phyloP scores from a whole-genome alignment of 257 asterid genomes.

The Ilex asprella region DNA sequence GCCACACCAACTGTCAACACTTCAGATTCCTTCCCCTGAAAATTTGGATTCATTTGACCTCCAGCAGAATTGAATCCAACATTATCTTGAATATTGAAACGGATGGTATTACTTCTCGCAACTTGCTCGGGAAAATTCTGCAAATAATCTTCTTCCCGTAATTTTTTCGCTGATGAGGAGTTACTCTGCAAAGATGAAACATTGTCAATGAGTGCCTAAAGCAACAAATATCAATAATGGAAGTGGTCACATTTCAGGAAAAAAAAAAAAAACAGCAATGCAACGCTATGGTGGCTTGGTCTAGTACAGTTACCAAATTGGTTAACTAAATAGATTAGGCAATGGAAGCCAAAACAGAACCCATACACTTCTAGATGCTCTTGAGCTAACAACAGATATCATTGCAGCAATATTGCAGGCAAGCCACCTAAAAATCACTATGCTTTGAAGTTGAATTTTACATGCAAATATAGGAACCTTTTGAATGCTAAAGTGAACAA shows the following conservation, averaged over 20 bases:
- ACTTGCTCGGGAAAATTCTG: constrained; percentile 31
- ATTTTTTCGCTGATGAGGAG: constrained; percentile 26
- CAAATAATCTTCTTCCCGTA: constrained; percentile 31
- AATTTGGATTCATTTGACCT: constrained; percentile 24
- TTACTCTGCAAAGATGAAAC: constrained; percentile 37
- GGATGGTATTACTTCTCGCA: constrained; percentile 22
- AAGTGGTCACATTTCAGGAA: not conserved
- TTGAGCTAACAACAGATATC: no score
- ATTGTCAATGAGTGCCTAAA: constrained; percentile 9
- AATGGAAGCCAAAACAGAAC: not conserved
- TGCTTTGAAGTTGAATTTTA: no score
- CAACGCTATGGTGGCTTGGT: constrained; percentile 2
- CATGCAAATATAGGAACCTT: not conserved
- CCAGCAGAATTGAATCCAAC: constrained; percentile 29
- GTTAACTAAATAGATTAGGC: not conserved
- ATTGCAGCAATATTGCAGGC: not conserved
- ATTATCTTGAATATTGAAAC: constrained; percentile 26
- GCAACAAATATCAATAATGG: constrained; percentile 6
- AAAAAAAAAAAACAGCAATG: not conserved
- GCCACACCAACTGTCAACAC: constrained; percentile 19
- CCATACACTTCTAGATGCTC: no score
- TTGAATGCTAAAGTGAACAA: not conserved
- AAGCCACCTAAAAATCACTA: not conserved
- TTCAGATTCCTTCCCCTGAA: constrained; percentile 35
- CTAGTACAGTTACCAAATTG: not conserved